Evolutionary conservation across 345 rosid genomes (phyloP), one percentile per base, ranked within the genome.

Genomic region (Orychophragmus violaceus): DNA sequence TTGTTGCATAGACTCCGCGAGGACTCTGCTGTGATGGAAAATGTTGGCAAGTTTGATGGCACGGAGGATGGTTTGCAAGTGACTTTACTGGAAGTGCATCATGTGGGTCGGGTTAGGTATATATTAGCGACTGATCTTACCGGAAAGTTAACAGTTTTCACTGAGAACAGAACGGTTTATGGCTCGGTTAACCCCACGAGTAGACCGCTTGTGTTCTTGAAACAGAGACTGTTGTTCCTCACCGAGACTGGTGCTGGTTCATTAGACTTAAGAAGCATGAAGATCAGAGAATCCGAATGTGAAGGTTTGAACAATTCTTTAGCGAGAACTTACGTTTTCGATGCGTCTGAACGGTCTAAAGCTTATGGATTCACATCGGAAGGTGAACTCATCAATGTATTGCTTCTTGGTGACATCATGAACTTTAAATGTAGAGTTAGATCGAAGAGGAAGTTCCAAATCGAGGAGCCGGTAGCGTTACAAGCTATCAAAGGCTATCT

Each of bases 171-270:
- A 30, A 74, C 85, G 6, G 36, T 89, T 45, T 74, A 94, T 65
- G 97, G 99, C 2, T 84, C 95, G 3, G 91, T 76, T 11, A 62
- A 59, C 54, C 91, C 92, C 6, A 13, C 51, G 0, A 84, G 93
- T 56, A 83, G 78, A 78, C 95, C 96, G 10, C 82, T 94, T 4
- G 91, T 81, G 5, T 90, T 94, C 79, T 77, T 88, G 80, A 90
- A 88, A 80, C 99, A 91, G 68, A 90, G 96, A 78, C 83, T 88
- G 66, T 77, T 94, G 84, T 94, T 94, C 78, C 83, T 94, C 71
- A 90, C 96, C 0, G 91, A 90, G 69, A 81, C 74, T 11, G 97
- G 99, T 66, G 95, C 97, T n/a, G 96, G 99, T 24, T 94, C 97
- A 8, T 54, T 94, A 70, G 95, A 91, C 39, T 83, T 90, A 72